Evolutionary conservation across 768 basidiomycete genomes (phyloP).

Genomic region (Inosperma sp.): DNA sequence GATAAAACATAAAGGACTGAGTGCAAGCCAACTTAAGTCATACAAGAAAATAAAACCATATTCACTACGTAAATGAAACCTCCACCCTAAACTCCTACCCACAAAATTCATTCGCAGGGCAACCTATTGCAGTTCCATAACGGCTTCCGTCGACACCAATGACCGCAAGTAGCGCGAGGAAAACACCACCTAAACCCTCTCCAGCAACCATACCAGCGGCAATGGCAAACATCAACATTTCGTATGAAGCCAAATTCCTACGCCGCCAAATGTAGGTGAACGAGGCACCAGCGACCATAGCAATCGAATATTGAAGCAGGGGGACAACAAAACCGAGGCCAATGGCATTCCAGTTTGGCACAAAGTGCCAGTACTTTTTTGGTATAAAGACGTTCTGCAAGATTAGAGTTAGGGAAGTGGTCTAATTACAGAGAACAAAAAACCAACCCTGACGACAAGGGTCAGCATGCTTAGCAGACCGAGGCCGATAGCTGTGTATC

Average conservation of each 20-base stretch:
- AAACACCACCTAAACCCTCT: slow-evolving; percentile 58
- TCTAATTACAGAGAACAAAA: neutral
- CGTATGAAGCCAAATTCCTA: slow-evolving; percentile 39
- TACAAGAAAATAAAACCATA: no score
- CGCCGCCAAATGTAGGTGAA: slow-evolving; percentile 48
- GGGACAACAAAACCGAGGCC: slow-evolving; percentile 53
- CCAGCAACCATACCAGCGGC: slow-evolving; percentile 53
- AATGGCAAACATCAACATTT: slow-evolving; percentile 57
- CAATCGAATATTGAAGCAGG: slow-evolving; percentile 45
- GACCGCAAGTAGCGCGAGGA: slow-evolving; percentile 52
- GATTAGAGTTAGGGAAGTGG: neutral
- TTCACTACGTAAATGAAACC: neutral
- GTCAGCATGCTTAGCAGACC: slow-evolving; percentile 41
- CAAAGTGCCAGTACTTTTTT: slow-evolving; percentile 43
- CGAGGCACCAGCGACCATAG: slow-evolving; percentile 47
- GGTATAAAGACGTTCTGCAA: slow-evolving; percentile 40
- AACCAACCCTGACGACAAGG: slow-evolving; percentile 38
- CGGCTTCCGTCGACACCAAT: slow-evolving; percentile 46
- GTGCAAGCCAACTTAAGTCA: no score
- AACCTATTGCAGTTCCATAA: slow-evolving; percentile 50
- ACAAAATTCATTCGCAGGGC: slow-evolving; percentile 50
- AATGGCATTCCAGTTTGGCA: slow-evolving; percentile 56
- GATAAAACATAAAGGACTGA: no score
- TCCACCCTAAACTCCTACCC: slow-evolving; percentile 29
- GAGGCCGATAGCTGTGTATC: slow-evolving; percentile 54